A percentile compares a stretch with the other conserved stretches of the same genome.
Conservation (phyloP, 441 rosid genomes). For the Populus hybrid region DNA sequence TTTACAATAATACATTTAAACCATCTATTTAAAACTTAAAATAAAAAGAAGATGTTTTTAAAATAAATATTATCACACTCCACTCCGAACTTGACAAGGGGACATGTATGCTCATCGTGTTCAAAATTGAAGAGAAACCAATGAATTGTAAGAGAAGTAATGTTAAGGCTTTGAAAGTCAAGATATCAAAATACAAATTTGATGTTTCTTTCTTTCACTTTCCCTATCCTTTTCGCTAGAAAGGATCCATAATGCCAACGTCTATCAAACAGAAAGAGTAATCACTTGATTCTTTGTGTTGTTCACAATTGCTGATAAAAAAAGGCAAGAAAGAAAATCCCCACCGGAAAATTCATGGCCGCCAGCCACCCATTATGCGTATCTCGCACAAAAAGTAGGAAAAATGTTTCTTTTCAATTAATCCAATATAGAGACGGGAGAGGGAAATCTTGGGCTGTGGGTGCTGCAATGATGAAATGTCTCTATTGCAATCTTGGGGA, state of each 20-base stretch:
- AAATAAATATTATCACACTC: too few species aligned
- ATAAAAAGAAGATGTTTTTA: too few species aligned
- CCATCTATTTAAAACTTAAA: too few species aligned
- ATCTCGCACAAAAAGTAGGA: neutral
- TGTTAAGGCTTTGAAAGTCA: neutral
- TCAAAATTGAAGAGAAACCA: too few species aligned
- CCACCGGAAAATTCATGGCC: neutral
- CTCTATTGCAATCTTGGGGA: conserved; percentile 2
- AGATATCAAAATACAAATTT: neutral
- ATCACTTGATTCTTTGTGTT: neutral
- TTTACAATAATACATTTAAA: too few species aligned
- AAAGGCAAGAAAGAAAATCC: neutral
- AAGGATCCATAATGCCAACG: neutral
- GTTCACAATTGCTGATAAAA: neutral
- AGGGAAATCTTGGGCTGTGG: neutral
- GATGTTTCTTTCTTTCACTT: neutral
- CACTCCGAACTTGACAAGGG: too few species aligned
- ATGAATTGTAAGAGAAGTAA: too few species aligned
- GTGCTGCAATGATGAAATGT: conserved; percentile 15
- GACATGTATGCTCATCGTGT: too few species aligned
- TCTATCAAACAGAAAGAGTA: neutral
- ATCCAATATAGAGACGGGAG: neutral
- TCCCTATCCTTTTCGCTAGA: neutral
- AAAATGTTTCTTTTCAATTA: neutral
- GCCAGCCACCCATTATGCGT: neutral